Conservation (phyloP, 495 filamentous ascomycete genomes). For the Rhizodiscina lignyota region DNA sequence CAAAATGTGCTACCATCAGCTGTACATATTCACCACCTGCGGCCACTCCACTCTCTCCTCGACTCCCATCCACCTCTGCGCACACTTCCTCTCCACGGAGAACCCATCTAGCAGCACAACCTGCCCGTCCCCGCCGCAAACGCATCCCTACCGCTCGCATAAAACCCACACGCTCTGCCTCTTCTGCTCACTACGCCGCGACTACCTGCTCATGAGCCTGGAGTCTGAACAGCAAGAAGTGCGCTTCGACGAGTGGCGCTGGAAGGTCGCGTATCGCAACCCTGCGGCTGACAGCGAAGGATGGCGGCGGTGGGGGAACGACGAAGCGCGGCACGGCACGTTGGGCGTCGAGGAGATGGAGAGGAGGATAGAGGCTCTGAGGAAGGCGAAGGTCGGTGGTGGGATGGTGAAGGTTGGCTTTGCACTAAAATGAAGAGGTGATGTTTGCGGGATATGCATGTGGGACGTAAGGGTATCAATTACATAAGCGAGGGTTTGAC, state of each 20-base stretch:
- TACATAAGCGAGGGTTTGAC: no score
- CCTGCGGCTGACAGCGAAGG: constrained; percentile 10
- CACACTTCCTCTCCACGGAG: neutral
- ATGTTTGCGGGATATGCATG: no score
- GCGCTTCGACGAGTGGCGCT: constrained; percentile 17
- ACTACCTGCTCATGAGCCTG: constrained; percentile 7
- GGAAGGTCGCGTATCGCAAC: constrained; percentile 20
- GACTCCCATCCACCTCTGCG: constrained; percentile 1
- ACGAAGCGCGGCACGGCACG: no score
- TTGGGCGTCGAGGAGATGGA: constrained; percentile 3
- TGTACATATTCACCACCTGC: constrained; percentile 19
- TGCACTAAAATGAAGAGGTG: no score
- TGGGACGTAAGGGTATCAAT: no score
- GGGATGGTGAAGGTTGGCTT: no score
- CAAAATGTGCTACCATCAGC: constrained; percentile 22
- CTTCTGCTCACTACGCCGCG: constrained; percentile 7
- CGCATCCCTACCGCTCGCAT: constrained; percentile 12
- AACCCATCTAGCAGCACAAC: constrained; percentile 1
- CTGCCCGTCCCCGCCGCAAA: constrained; percentile 4
- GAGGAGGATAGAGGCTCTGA: constrained; percentile 8
- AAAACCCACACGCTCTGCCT: constrained; percentile 11
- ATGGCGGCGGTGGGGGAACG: constrained; percentile 11
- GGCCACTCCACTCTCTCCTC: constrained; percentile 16
- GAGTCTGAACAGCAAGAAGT: constrained; percentile 8
- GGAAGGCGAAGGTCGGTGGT: constrained; percentile 12